These are phyloP conservation scores for Jatropha multifida DNA, from an alignment of 441 rosid genomes.

Conservation along the genomic window DNA sequence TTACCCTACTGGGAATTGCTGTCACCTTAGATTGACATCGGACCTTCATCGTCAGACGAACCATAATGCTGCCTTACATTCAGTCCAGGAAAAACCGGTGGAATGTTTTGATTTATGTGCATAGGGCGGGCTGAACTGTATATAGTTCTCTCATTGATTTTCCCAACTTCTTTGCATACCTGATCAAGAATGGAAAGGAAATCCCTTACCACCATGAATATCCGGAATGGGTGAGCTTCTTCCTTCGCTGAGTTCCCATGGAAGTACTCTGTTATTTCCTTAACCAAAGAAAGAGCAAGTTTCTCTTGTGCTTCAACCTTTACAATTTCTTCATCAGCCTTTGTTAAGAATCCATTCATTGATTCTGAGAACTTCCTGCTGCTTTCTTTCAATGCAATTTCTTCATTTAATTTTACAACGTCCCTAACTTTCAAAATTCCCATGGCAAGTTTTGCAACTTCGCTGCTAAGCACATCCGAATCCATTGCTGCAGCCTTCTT, in stretches of 20 bases:
- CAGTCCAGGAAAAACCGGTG: conserved; percentile 48
- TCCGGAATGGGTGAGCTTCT: conserved; percentile 75
- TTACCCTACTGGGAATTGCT: conserved; percentile 5
- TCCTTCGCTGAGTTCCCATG: conserved; percentile 71
- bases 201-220: conserved; percentile 76
- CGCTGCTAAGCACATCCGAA: conserved; percentile 50
- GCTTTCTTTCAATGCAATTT: conserved; percentile 31
- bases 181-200: conserved; percentile 77
- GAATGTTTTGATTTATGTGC: conserved; percentile 34
- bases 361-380: conserved; percentile 50
- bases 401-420: conserved; percentile 41
- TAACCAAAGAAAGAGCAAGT: conserved; percentile 43
- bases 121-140: conserved; percentile 53
- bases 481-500: conserved; percentile 94
- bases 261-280: conserved; percentile 82
- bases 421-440: conserved; percentile 61
- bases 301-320: conserved; percentile 51
- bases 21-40: conserved; percentile 7
- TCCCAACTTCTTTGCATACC: conserved; percentile 90
- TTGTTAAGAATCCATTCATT: conserved; percentile 57
- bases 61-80: conserved; percentile 33
- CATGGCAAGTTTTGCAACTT: conserved; percentile 44
- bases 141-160: conserved; percentile 72
- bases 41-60: conserved; percentile 43
- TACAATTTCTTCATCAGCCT: conserved; percentile 62